Base-by-base conservation (phyloP, 306 rosid species). In the Citrullus amarus region DNA sequence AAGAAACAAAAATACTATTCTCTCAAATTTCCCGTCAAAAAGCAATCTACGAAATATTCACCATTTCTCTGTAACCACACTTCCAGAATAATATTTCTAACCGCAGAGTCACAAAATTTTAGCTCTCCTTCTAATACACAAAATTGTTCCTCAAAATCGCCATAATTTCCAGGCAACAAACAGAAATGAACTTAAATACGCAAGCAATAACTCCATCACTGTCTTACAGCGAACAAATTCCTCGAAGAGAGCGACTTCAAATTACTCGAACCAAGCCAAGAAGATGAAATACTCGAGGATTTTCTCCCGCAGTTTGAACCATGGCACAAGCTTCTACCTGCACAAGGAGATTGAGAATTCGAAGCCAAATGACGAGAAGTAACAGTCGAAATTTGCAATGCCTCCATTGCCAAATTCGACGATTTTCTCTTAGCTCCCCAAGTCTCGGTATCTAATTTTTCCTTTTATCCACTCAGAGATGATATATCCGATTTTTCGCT, bases 151-250 rank as follows among this genome's bases (percentile, higher is more conserved):
- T 28, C 32, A 73, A 71, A 54, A 61, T 61, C 39, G 51, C 9
- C 14, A 75, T 1, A 48, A 74, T 32, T 48, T 9, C 43, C 8
- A n/a, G 39, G 30, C 16, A 75, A 22, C 41, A 36, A 80, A 44
- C 55, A 53, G 67, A 73, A 2, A 56, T 3, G 46, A 73, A 43
- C 8, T 5, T 20, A 43, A 74, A 36, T 56, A 2, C 63, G 38
- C 9, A 30, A 22, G 10, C 6, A 72, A 17, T 41, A 7, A n/a
- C 12, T 55, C 22, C 13, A 70, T 74, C 61, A 41, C 16, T n/a
- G 32, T 81, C 91, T 88, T 85, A 95, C 99, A 39, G 97, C 79
- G 86, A 92, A 91, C 74, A 86, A 85, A 77, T 86, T 92, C 69
- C 91, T 81, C 50, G 88, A 87, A 70, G 92, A 92, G 80, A 91